These are phyloP conservation scores for Halophytophthora batemanensis DNA, from an alignment of 352 stramenopile species.

Conservation along the genomic window DNA sequence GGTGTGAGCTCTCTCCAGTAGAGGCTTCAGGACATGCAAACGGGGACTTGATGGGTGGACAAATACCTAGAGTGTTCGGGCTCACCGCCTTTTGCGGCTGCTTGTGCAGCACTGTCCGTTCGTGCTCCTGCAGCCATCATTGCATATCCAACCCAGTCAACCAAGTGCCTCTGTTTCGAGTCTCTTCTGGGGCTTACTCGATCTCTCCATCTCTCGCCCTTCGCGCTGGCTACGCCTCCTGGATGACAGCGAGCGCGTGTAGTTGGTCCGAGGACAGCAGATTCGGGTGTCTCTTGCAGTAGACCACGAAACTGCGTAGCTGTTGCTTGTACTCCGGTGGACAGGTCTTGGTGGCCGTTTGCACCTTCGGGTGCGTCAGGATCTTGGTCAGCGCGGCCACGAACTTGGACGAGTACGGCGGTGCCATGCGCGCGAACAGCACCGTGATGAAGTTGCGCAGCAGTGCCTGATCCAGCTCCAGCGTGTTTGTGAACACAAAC, in stretches of 20 bases:
- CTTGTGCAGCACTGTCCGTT: too few species aligned
- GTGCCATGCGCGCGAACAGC: constrained; percentile 67
- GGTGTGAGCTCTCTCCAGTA: too few species aligned
- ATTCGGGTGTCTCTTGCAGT: constrained; percentile 63
- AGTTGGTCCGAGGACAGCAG: constrained; percentile 65
- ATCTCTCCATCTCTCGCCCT: constrained; percentile 3
- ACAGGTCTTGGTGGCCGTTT: constrained; percentile 80
- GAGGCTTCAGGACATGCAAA: too few species aligned
- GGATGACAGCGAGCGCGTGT: constrained; percentile 47
- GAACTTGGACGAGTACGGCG: constrained; percentile 79
- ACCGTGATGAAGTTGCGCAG: constrained; percentile 85
- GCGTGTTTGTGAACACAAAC: constrained; percentile 77
- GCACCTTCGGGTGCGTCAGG: constrained; percentile 80
- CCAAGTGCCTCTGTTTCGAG: too few species aligned
- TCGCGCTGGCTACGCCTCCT: constrained; percentile 33
- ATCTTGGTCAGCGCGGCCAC: constrained; percentile 66
- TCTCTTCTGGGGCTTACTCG: too few species aligned
- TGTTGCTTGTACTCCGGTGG: constrained; percentile 76
- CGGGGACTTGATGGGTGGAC: too few species aligned
- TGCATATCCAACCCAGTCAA: too few species aligned
- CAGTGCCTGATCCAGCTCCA: constrained; percentile 79
- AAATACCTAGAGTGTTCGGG: too few species aligned
- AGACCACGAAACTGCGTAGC: constrained; percentile 57
- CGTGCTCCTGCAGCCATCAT: too few species aligned
- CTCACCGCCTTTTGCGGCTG: too few species aligned